Base-by-base conservation (phyloP, 305 asterid species). In the Lippia alba region DNA sequence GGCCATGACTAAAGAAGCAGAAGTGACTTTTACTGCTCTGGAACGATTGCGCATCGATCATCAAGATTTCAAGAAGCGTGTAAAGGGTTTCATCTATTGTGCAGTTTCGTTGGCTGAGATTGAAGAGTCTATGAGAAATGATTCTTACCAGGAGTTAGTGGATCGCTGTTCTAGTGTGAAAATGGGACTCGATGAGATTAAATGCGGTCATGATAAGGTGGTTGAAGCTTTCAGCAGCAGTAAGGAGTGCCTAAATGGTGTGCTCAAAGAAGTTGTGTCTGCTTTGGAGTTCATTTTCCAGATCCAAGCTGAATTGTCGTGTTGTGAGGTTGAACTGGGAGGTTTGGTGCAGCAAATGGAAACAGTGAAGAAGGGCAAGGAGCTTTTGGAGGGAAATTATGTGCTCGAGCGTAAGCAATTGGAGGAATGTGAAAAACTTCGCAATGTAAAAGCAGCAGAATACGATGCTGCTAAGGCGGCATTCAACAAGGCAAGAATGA, bases 11-110 rank as follows among this genome's bases (percentile, higher is more conserved):
- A 64, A 18, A 34, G 91, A 66, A 33, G 81, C 89, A 11, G 70
- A 80, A 63, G 68, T 64, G 12, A 73, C 88, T 1, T 87, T 80
- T 69, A 70, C 76, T 45, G 91, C 91, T 16, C 71, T 87, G n/a
- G 85, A 79, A 61, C 69, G 55, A 16, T 61, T 85, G 56, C 39
- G 20, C 33, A 32, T 68, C 4, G 78, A 80, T 56, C 60, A 75
- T 65, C 67, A 34, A 55, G 74, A 77, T 56, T 75, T 85, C 50
- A 67, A 81, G 71, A 50, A 61, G 15, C 81, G 70, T 14, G 79
- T 64, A 4, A 48, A 71, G 36, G 83, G 76, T 9, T 72, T 81
- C 72, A 77, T 85, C 34, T 66, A 46, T 10, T 58, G 62, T 62
- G 88, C 90, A 59, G 67, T 57, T 6, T 64, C 71, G 40, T 71